Base-by-base conservation (phyloP, 2,329 filamentous ascomycete genomes). In the Clonostachys chloroleuca region DNA sequence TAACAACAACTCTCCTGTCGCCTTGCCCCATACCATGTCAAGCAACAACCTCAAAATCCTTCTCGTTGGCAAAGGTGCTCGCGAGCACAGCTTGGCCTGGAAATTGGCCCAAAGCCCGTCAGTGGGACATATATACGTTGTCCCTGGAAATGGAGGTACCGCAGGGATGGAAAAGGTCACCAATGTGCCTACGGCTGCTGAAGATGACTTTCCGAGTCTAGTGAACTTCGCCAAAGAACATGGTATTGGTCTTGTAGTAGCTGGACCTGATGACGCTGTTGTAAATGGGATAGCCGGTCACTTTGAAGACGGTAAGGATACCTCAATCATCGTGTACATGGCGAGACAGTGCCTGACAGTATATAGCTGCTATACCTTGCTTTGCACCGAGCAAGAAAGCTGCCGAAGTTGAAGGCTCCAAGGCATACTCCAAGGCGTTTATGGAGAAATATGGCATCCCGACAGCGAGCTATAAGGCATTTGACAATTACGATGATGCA, bases 361-460 rank as follows among this genome's bases (percentile, higher is more conserved):
- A 10, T 30, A 30, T 30, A 50, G 77, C 71, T 40, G 73, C 72
- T 5, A 83, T 89, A 54, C 72, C 75, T 48, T 81, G 77, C 55
- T 91, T 90, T 58, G 87, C 86, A 0, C 87, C 87, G 2, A 80
- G 77, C 42, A 77, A 83, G 59, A 74, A 76, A 20, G 87, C 87
- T 12, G 86, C 87, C 10, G 73, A 76, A 36, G 83, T 92, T 76
- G 87, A 92, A 61, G 87, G 87, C 39, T 87, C 83, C 56, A 92
- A 92, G 66, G 80, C 85, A 2, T 91, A 87, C 60, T 83, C 84
- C 37, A 91, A 92, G 59, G 83, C 88, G 58, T 91, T 92, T 59
- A 92, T 92, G 87, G 77, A 80, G 58, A 75, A 77, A 41, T 75
- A 89, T 62, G 74, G 73, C 50, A 91, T 92, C 52, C 86, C 87